Percentiles rank a stretch among this genome's conserved stretches.
These are phyloP conservation scores for Cephaloascus fragrans DNA, from an alignment of 805 yeast genomes.

Conservation along the genomic window DNA sequence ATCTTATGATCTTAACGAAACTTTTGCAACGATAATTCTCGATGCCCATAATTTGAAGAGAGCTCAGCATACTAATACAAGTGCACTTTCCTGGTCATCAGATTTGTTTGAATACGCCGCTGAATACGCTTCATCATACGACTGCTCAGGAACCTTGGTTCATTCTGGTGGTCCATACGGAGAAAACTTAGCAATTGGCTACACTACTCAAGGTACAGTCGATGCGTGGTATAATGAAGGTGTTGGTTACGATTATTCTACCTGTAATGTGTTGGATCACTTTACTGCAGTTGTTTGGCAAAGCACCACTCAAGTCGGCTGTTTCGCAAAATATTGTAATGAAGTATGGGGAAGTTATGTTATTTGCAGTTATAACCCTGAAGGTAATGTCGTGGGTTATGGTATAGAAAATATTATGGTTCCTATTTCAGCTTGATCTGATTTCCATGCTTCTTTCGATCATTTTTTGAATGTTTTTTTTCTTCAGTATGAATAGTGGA, in stretches of 20 bases:
- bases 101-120: constrained; percentile 46
- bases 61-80: constrained; percentile 36
- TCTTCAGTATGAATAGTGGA: too few species aligned
- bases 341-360: constrained; percentile 24
- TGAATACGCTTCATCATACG: constrained; percentile 41
- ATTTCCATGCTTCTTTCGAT: too few species aligned
- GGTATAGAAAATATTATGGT: constrained; percentile 15
- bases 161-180: constrained; percentile 69
- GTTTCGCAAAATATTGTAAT: constrained; percentile 22
- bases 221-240: constrained; percentile 72
- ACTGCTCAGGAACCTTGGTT: constrained; percentile 44
- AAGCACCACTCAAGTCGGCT: constrained; percentile 18
- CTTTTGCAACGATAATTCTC: constrained; percentile 37
- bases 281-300: constrained; percentile 30
- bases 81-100: constrained; percentile 44
- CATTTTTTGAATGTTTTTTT: too few species aligned
- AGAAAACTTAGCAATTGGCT: constrained; percentile 77
- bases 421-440: constrained; percentile 1
- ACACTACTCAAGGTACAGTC: constrained; percentile 45
- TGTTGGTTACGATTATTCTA: constrained; percentile 17
- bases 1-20: constrained; percentile 9
- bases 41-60: constrained; percentile 54
- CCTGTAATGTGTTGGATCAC: constrained; percentile 39
- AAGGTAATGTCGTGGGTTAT: constrained; percentile 19
- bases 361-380: constrained; percentile 24